Base-by-base conservation (phyloP, 305 asterid genomes). In the Fraxinus xanthoxyloides region DNA sequence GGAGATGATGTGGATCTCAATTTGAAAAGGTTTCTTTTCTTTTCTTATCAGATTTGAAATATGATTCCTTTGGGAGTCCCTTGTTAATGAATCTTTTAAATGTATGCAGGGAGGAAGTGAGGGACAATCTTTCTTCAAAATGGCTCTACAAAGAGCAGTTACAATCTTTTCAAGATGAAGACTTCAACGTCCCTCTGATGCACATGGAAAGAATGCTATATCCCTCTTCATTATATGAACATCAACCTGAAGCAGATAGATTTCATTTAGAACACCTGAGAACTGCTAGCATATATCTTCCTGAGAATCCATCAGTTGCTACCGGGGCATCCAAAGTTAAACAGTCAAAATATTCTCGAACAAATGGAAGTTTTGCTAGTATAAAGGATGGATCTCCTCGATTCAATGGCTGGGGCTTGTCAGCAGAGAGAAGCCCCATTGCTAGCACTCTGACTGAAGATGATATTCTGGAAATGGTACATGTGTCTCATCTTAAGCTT, bases 401-500 rank as follows among this genome's bases (percentile, higher is more conserved):
- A 80, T 79, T 32, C 82, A 87, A 84, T 84, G 89, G 72, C 80
- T 89, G 90, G 90, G 91, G 93, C 36, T 81, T 85, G 85, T 83
- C 97, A 83, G 86, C 91, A 77, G 95, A 91, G 32, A 84, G 91
- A 84, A 88, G 86, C 80, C 86, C 89, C 10, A 72, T 86, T 76
- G 79, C 78, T 75, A 88, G 92, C 88, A 86, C 87, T 83, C 78
- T 94, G 84, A 94, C 98, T 63, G 98, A 95, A 79, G 96, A 95
- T 83, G 97, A 94, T 88, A 88, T 95, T 82, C 92, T 95, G 81
- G 94, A 93, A 81, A 95, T 94, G 99, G 97, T 94, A 87, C 61
- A 82, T 85, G 67, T 79, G 81, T 85, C 82, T 85, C 85, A 69
- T 85, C 83, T 85, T 77, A 65, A 69, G 36, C 81, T 77, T 61